Conservation (phyloP, 1,284 basidiomycete genomes). For the Rhodofomes roseus region DNA sequence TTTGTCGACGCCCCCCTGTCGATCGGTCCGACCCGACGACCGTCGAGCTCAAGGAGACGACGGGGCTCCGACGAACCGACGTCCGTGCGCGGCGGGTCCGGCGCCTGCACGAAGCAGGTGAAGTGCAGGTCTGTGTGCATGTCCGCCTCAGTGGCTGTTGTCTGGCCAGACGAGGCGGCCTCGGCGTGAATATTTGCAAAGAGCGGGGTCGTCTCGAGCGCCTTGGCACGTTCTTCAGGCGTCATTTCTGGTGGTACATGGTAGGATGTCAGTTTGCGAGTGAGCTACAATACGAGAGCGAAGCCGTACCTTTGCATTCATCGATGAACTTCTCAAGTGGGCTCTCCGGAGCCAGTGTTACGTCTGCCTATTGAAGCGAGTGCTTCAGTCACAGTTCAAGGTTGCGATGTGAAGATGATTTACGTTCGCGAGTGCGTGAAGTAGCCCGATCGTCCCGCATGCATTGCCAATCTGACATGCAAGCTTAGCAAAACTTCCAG, state of each 20-base stretch:
- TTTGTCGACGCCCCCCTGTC: conserved; percentile 68
- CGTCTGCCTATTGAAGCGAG: conserved; percentile 43
- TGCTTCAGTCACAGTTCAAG: not conserved
- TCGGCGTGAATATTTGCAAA: conserved; percentile 75
- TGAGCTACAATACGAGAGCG: not conserved
- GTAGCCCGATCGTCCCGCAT: conserved; percentile 85
- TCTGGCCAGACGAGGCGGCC: conserved; percentile 69
- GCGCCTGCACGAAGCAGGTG: conserved; percentile 77
- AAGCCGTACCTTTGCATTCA: conserved; percentile 50
- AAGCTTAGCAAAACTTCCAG: conserved; percentile 1
- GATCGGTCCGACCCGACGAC: conserved; percentile 68
- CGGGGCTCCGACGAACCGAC: conserved; percentile 21
- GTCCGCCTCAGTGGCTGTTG: conserved; percentile 41
- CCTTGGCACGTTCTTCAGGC: conserved; percentile 68
- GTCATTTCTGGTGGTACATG: conserved; percentile 47
- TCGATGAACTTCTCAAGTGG: conserved; percentile 64
- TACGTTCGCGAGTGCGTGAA: conserved; percentile 79
- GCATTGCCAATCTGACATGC: conserved; percentile 75
- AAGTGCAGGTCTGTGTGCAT: conserved; percentile 80
- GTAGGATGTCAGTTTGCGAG: conserved; percentile 14
- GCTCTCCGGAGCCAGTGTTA: conserved; percentile 50
- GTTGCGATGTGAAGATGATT: not conserved
- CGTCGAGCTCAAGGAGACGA: conserved; percentile 81
- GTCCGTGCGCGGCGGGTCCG: conserved; percentile 35
- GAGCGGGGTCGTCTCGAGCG: conserved; percentile 71